phyloP scores from a whole-genome alignment of 2,329 filamentous ascomycete species.

The Diaporthe caulivora region DNA sequence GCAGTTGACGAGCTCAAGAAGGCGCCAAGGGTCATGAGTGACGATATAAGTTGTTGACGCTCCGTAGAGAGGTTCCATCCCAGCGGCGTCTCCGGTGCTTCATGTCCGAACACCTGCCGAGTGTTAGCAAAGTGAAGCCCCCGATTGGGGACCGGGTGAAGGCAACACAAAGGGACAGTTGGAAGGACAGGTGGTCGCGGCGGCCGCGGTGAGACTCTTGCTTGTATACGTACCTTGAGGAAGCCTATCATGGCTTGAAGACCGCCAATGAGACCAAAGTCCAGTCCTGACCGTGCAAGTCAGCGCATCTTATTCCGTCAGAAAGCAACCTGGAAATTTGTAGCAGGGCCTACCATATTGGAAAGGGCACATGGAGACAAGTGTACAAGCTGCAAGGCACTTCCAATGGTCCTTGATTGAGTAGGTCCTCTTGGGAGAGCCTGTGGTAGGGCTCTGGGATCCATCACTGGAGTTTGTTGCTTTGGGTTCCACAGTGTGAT shows the following conservation, averaged over 20 bases:
- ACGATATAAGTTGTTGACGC: slow-evolving; percentile 61
- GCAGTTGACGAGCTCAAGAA: slow-evolving; percentile 58
- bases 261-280: slow-evolving; percentile 64
- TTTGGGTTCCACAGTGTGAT: slow-evolving; percentile 18
- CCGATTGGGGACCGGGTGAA: neutral
- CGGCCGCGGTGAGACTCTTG: too few species aligned
- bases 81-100: slow-evolving; percentile 49
- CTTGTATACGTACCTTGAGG: slow-evolving; percentile 50
- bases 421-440: neutral
- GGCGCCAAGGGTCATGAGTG: slow-evolving; percentile 61
- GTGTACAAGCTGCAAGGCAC: slow-evolving; percentile 55
- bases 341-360: slow-evolving; percentile 57
- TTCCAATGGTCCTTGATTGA: slow-evolving; percentile 48
- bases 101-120: slow-evolving; percentile 52
- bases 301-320: neutral
- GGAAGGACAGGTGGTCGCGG: too few species aligned
- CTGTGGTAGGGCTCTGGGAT: neutral
- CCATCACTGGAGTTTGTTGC: slow-evolving; percentile 1
- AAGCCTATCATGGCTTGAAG: slow-evolving; percentile 65
- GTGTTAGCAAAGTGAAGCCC: neutral
- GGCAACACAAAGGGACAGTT: too few species aligned
- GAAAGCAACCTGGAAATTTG: neutral
- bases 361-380: slow-evolving; percentile 63
- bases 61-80: slow-evolving; percentile 60
- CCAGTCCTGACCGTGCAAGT: slow-evolving; percentile 39